phyloP scores from a whole-genome alignment of 257 asterid species.

The Fraxinus quadrangulata region DNA sequence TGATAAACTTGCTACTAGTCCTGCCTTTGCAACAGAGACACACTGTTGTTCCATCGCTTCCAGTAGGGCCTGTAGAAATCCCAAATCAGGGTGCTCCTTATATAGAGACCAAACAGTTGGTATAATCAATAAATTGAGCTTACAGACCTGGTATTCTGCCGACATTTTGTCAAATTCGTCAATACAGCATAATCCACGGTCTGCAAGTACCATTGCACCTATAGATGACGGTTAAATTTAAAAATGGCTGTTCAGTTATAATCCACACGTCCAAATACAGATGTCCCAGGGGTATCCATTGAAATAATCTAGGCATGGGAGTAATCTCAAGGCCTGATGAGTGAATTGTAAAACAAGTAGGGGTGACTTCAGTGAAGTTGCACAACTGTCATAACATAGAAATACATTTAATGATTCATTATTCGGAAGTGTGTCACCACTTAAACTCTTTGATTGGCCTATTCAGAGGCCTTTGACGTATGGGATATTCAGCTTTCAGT shows the following conservation, averaged over 20 bases:
- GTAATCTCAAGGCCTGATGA: conserved; percentile 4
- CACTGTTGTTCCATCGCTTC: conserved; percentile 99
- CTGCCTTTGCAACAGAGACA: conserved; percentile 99
- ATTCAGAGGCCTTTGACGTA: conserved; percentile 18
- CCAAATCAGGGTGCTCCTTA: conserved; percentile 30
- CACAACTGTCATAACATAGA: not conserved
- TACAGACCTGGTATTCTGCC: conserved; percentile 88
- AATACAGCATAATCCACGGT: conserved; percentile 93
- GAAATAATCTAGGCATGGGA: not conserved
- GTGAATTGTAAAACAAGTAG: not conserved
- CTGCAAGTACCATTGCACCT: conserved; percentile 99
- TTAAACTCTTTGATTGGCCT: conserved; percentile 15
- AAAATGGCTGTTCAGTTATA: conserved; percentile 13
- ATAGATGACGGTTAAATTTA: conserved; percentile 27
- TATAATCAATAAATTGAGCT: conserved; percentile 20
- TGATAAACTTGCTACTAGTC: conserved; percentile 97
- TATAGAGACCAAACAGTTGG: conserved; percentile 23
- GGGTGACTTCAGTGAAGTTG: not conserved
- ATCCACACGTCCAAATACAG: conserved; percentile 14
- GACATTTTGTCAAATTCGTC: conserved; percentile 99
- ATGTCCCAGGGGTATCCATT: conserved; percentile 1
- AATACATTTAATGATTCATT: not conserved
- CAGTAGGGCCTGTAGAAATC: conserved; percentile 66
- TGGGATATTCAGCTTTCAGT: conserved; percentile 6
- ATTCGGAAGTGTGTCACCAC: conserved; percentile 6